phyloP scores from a whole-genome alignment of 2,329 filamentous ascomycete genomes.

The Fusarium protoensiforme region DNA sequence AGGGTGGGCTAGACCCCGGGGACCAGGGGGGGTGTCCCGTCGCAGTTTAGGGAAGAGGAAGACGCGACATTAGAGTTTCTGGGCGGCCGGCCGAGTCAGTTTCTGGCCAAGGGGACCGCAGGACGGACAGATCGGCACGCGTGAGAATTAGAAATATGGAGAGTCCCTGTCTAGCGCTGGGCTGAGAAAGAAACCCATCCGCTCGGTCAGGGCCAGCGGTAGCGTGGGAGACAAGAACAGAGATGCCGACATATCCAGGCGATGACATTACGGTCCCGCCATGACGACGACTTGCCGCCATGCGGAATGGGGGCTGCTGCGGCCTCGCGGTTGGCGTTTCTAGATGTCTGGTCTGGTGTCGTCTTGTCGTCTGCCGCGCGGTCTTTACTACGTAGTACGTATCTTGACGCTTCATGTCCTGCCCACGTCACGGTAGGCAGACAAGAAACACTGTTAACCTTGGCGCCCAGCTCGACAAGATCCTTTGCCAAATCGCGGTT shows the following conservation, averaged over 20 bases:
- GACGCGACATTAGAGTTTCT: constrained; percentile 29
- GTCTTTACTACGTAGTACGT: neutral
- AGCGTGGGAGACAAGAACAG: constrained; percentile 1
- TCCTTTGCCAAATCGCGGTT: constrained; percentile 9
- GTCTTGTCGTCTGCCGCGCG: neutral
- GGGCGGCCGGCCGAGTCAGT: constrained; percentile 36
- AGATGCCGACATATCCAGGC: constrained; percentile 45
- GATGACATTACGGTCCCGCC: constrained; percentile 19
- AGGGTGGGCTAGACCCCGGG: constrained; percentile 3
- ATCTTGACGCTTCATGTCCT: neutral
- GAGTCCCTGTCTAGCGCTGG: constrained; percentile 37
- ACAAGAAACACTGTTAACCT: constrained; percentile 4
- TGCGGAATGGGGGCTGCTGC: neutral
- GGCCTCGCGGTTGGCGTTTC: neutral
- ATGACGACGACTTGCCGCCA: constrained; percentile 32
- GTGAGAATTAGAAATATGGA: constrained; percentile 39
- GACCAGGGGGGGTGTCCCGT: neutral
- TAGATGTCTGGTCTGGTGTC: neutral
- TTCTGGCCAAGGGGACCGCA: constrained; percentile 17
- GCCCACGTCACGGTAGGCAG: neutral
- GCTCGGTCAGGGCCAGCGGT: constrained; percentile 9
- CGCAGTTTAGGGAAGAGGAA: neutral
- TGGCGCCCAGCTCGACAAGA: constrained; percentile 24
- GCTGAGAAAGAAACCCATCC: constrained; percentile 3
- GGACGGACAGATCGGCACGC: constrained; percentile 44